phyloP scores from a whole-genome alignment of 495 filamentous ascomycete genomes.

The Oidiodendron maius region DNA sequence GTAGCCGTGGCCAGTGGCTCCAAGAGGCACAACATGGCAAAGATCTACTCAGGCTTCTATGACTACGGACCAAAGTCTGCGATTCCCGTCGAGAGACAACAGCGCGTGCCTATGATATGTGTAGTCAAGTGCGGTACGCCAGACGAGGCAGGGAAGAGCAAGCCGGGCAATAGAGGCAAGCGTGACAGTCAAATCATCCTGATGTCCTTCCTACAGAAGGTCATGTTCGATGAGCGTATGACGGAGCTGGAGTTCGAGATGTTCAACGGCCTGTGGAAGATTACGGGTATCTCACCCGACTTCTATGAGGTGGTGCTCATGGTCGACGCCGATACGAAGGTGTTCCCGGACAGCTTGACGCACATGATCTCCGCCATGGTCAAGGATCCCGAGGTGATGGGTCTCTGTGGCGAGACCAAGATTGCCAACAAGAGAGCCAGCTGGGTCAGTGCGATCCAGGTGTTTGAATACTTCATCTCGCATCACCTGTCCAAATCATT shows the following conservation, averaged over 20 bases:
- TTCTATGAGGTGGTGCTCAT: conserved; percentile 97
- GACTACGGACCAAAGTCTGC: conserved; percentile 80
- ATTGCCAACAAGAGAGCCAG: conserved; percentile 95
- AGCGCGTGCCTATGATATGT: conserved; percentile 98
- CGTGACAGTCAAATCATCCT: conserved; percentile 97
- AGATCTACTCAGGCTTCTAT: conserved; percentile 97
- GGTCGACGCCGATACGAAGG: conserved; percentile 99
- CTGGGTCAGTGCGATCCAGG: conserved; percentile 98
- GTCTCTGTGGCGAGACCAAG: conserved; percentile 97
- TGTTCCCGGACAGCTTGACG: conserved; percentile 95
- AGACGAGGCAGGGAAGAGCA: conserved; percentile 70
- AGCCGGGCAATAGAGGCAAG: conserved; percentile 96
- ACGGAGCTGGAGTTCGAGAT: conserved; percentile 99
- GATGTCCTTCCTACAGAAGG: conserved; percentile 99
- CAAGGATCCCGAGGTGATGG: conserved; percentile 98
- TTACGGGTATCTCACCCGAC: conserved; percentile 95
- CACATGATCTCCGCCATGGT: conserved; percentile 99
- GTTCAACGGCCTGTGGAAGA: conserved; percentile 98
- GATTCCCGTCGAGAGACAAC: conserved; percentile 82
- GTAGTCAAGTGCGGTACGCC: conserved; percentile 95
- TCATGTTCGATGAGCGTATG: conserved; percentile 99
- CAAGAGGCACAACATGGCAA: conserved; percentile 99
- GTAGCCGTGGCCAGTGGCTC: conserved; percentile 94
- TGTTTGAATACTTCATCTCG: conserved; percentile 99
- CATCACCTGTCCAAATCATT: conserved; percentile 96